Evolutionary conservation across 2,329 filamentous ascomycete species (phyloP).

Genomic region (Cytospora leucostoma): DNA sequence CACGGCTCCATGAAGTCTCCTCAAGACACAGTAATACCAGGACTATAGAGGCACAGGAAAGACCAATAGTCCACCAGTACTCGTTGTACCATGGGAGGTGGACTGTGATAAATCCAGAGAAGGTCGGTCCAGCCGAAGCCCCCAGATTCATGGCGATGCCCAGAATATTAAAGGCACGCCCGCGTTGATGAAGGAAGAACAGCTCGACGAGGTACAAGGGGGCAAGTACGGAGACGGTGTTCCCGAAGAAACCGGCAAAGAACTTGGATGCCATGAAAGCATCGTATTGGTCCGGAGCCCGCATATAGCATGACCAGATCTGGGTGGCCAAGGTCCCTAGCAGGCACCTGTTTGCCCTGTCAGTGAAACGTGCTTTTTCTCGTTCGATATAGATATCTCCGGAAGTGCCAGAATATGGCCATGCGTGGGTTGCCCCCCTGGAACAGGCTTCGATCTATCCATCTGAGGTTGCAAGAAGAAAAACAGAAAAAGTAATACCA

Average conservation of each 20-base stretch:
- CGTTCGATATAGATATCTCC: too few species aligned
- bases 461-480: neutral
- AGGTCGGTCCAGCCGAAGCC: slow-evolving; percentile 40
- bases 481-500: slow-evolving; percentile 32
- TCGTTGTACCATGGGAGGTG: slow-evolving; percentile 40
- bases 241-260: slow-evolving; percentile 44
- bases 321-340: slow-evolving; percentile 34
- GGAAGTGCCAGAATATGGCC: slow-evolving; percentile 34
- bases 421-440: too few species aligned
- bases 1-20: slow-evolving; percentile 41
- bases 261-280: slow-evolving; percentile 41
- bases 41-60: slow-evolving; percentile 39
- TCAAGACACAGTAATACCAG: slow-evolving; percentile 42
- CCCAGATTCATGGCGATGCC: slow-evolving; percentile 42
- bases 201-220: slow-evolving; percentile 44
- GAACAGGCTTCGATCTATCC: too few species aligned
- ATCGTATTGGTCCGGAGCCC: slow-evolving; percentile 37
- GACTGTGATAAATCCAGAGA: slow-evolving; percentile 43
- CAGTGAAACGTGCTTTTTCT: neutral
- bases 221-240: slow-evolving; percentile 41
- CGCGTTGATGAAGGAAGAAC: slow-evolving; percentile 47
- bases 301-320: slow-evolving; percentile 43
- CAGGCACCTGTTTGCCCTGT: neutral
- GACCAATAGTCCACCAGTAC: slow-evolving; percentile 47
- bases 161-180: slow-evolving; percentile 41